These are phyloP conservation scores for Cladosporium sp. DNA, from an alignment of 2,329 filamentous ascomycete genomes.

Conservation along the genomic window DNA sequence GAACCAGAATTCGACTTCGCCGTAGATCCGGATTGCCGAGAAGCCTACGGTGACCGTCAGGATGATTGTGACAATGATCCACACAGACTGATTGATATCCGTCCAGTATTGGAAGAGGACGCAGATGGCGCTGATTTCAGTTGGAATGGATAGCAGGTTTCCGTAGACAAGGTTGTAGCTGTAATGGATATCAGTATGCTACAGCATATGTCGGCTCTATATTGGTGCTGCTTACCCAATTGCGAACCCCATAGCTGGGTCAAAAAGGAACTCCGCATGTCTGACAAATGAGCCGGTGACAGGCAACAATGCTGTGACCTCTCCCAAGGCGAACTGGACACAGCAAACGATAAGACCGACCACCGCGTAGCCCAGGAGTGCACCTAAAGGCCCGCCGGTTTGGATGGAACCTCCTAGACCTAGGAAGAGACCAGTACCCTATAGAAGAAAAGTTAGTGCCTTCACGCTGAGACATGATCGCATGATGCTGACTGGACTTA, in stretches of 20 bases:
- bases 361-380: constrained; percentile 54
- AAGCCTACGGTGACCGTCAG: constrained; percentile 38
- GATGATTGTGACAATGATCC: constrained; percentile 37
- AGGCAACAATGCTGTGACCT: constrained; percentile 53
- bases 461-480: not conserved
- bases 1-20: constrained; percentile 51
- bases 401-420: constrained; percentile 55
- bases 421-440: constrained; percentile 65
- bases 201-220: not conserved
- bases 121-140: constrained; percentile 34
- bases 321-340: constrained; percentile 54
- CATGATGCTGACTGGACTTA: not conserved
- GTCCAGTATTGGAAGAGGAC: constrained; percentile 35
- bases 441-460: not conserved
- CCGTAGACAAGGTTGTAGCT: constrained; percentile 28
- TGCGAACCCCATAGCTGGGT: constrained; percentile 44
- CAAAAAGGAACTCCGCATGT: constrained; percentile 53
- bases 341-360: constrained; percentile 52
- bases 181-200: not conserved
- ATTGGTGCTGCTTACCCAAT: constrained; percentile 22
- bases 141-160: constrained; percentile 35
- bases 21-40: constrained; percentile 41
- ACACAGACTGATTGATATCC: constrained; percentile 36
- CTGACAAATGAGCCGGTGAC: constrained; percentile 54
- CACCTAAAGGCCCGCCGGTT: constrained; percentile 53